These are phyloP conservation scores for Berberis vulgaris DNA, from an alignment of 164 flowering plant species.

Conservation along the genomic window DNA sequence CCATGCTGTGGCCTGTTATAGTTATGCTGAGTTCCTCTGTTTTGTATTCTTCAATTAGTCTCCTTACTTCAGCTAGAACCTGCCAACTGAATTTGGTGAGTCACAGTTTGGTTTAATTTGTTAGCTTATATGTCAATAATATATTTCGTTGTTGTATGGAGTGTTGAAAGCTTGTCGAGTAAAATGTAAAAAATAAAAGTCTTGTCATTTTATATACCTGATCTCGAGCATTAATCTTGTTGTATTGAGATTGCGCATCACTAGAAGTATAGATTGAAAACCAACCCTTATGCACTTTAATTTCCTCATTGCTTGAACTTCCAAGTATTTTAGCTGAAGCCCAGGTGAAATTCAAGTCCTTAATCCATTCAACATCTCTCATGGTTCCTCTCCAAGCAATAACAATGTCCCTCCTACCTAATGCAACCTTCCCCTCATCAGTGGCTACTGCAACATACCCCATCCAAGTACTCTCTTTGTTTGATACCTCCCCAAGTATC, in stretches of 20 bases:
- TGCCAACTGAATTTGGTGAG: not conserved
- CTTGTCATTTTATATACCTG: slow-evolving; percentile 24
- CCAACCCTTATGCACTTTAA: slow-evolving; percentile 33
- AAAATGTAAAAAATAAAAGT: not conserved
- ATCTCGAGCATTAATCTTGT: slow-evolving; percentile 31
- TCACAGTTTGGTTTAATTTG: slow-evolving; percentile 22
- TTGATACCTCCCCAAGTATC: slow-evolving; percentile 29
- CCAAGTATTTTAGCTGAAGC: slow-evolving; percentile 21
- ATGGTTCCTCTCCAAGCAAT: slow-evolving; percentile 43
- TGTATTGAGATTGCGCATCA: slow-evolving; percentile 30
- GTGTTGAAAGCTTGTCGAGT: not conserved
- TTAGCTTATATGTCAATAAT: not conserved
- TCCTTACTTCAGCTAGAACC: no score
- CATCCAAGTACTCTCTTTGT: slow-evolving; percentile 40
- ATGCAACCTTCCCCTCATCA: slow-evolving; percentile 29
- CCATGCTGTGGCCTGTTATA: no score
- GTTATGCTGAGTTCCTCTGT: no score
- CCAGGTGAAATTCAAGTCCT: slow-evolving; percentile 23
- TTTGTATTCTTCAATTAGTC: no score
- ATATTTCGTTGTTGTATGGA: not conserved
- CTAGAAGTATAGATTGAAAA: slow-evolving; percentile 32
- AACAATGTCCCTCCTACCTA: slow-evolving; percentile 44
- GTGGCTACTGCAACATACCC: slow-evolving; percentile 55
- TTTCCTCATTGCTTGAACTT: not conserved
- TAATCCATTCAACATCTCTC: slow-evolving; percentile 27